These are phyloP conservation scores for Dendrothele bispora DNA, from an alignment of 768 basidiomycete species.

Conservation along the genomic window DNA sequence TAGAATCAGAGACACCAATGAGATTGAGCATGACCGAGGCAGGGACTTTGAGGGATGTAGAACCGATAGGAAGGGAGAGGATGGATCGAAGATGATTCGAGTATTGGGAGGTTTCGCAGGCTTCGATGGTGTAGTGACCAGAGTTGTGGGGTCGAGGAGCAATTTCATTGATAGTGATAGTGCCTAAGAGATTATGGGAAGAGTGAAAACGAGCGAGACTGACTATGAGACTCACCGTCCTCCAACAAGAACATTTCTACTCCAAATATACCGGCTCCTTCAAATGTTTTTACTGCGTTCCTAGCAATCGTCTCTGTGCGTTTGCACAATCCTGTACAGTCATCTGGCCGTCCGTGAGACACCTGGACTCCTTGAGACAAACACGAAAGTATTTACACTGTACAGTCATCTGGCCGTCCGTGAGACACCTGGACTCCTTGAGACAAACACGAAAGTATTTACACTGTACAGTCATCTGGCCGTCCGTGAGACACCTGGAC, in stretches of 20 bases:
- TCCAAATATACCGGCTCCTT: constrained; percentile 93
- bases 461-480: too few relatives aligned
- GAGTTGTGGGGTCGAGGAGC: constrained; percentile 98
- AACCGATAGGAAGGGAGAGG: constrained; percentile 85
- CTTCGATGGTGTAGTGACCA: constrained; percentile 98
- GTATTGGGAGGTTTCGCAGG: constrained; percentile 94
- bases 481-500: too few relatives aligned
- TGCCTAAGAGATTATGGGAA: too few relatives aligned
- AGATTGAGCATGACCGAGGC: constrained; percentile 93
- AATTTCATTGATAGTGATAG: constrained; percentile 90
- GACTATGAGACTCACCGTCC: constrained; percentile 56
- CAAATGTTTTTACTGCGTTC: constrained; percentile 70
- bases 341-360: too few relatives aligned
- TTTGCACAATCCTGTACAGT: too few relatives aligned
- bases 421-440: too few relatives aligned
- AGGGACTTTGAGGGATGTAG: constrained; percentile 83
- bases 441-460: too few relatives aligned
- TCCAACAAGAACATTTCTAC: constrained; percentile 97
- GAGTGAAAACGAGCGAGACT: too few relatives aligned
- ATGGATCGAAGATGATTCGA: constrained; percentile 97
- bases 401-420: too few relatives aligned
- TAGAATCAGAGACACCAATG: constrained; percentile 48
- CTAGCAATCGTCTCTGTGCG: constrained; percentile 78
- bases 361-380: too few relatives aligned
- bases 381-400: too few relatives aligned